phyloP scores from a whole-genome alignment of 2,329 filamentous ascomycete genomes.

The Thelonectria rubi region DNA sequence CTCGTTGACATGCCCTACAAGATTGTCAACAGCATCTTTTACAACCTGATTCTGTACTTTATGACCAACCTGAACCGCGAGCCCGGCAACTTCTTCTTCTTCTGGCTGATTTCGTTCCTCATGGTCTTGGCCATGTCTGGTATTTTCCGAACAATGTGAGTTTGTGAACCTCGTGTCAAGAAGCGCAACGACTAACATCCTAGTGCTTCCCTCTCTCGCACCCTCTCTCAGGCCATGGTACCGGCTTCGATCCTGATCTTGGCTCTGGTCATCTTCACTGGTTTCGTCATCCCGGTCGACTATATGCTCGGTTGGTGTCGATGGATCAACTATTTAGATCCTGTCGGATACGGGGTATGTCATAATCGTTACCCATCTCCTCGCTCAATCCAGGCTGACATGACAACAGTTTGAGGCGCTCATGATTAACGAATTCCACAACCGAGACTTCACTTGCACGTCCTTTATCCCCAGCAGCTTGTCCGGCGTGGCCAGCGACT shows the following conservation, averaged over 20 bases:
- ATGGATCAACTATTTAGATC: constrained; percentile 75
- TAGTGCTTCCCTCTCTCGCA: constrained; percentile 58
- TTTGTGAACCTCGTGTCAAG: not conserved
- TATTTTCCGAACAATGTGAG: constrained; percentile 59
- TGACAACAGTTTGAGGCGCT: constrained; percentile 64
- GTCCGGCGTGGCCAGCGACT: constrained; percentile 41
- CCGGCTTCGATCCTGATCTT: constrained; percentile 52
- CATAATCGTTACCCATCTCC: not conserved
- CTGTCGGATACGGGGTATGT: constrained; percentile 64
- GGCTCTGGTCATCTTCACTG: constrained; percentile 54
- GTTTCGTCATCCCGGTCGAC: constrained; percentile 55
- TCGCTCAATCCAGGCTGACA: not conserved
- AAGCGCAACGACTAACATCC: not conserved
- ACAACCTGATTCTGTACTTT: constrained; percentile 59
- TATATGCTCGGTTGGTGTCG: constrained; percentile 71
- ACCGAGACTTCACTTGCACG: constrained; percentile 41
- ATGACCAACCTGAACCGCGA: constrained; percentile 57
- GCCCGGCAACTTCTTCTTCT: constrained; percentile 58
- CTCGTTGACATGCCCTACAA: constrained; percentile 57
- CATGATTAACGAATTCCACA: constrained; percentile 72
- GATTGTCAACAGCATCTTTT: constrained; percentile 50
- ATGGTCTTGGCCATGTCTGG: constrained; percentile 71
- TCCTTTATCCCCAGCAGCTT: constrained; percentile 39
- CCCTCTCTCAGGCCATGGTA: constrained; percentile 58
- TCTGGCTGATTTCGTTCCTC: constrained; percentile 57